A percentile compares a stretch with the other conserved stretches of the same genome.
These are phyloP conservation scores for Stellera chamaejasme DNA, from an alignment of 345 rosid species.

Conservation along the genomic window DNA sequence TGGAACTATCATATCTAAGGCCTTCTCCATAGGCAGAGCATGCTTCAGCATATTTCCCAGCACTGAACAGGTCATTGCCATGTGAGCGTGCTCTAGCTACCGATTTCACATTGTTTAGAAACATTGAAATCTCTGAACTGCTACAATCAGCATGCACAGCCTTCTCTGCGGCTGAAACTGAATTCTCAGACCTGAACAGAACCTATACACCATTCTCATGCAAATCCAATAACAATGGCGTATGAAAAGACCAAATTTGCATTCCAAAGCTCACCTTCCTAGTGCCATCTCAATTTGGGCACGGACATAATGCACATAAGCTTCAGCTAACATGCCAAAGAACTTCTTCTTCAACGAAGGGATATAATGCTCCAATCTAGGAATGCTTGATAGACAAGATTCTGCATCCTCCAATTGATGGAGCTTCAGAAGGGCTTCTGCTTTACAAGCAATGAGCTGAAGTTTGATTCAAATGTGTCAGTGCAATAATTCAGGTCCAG, in stretches of 20 bases:
- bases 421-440: conserved; percentile 82
- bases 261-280: conserved; percentile 72
- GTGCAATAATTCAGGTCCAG: conserved; percentile 7
- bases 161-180: conserved; percentile 73
- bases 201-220: conserved; percentile 38
- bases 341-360: conserved; percentile 28
- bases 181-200: conserved; percentile 91
- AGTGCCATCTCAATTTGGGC: conserved; percentile 88
- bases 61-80: conserved; percentile 80
- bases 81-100: conserved; percentile 68
- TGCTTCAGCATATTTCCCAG: conserved; percentile 72
- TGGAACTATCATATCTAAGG: conserved; percentile 52
- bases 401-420: conserved; percentile 71
- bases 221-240: conserved; percentile 14
- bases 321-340: conserved; percentile 74
- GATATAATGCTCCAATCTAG: conserved; percentile 29
- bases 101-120: conserved; percentile 59
- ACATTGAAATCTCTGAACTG: conserved; percentile 43
- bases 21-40: conserved; percentile 94
- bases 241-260: conserved; percentile 3
- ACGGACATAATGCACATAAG: conserved; percentile 54
- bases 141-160: conserved; percentile 47
- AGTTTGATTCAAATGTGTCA: conserved; percentile 21
- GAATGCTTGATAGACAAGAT: conserved; percentile 36
- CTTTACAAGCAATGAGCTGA: conserved; percentile 88